Evolutionary conservation across 345 rosid genomes (phyloP).

Genomic region (Gossypium sturtianum): DNA sequence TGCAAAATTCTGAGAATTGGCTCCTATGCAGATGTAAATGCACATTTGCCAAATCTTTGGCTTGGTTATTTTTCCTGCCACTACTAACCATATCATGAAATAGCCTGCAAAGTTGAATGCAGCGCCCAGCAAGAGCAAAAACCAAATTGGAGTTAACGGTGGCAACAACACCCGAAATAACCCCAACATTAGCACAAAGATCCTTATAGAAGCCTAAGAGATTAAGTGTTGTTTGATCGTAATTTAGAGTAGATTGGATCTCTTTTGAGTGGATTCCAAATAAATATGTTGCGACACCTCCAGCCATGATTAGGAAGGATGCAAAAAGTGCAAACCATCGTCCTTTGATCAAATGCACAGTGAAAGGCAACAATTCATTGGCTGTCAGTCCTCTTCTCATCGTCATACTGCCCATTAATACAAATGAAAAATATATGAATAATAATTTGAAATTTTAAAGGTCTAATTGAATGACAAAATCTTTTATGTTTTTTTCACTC

Average conservation of each 20-base stretch:
- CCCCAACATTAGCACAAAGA: conserved; percentile 81
- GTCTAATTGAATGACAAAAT: background rate
- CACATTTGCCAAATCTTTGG: conserved; percentile 89
- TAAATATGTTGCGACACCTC: conserved; percentile 79
- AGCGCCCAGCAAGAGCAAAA: conserved; percentile 60
- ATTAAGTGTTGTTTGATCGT: conserved; percentile 76
- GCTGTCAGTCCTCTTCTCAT: background rate
- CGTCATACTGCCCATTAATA: background rate
- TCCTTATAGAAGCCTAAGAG: conserved; percentile 75
- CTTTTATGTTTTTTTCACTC: too few relatives aligned
- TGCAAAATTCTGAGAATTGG: conserved; percentile 81
- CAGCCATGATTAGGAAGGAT: conserved; percentile 78
- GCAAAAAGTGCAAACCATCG: conserved; percentile 91
- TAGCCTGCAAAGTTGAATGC: conserved; percentile 77
- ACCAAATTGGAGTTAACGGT: conserved; percentile 86
- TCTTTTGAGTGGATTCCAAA: conserved; percentile 78
- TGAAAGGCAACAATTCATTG: conserved; percentile 28
- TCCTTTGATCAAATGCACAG: conserved; percentile 44
- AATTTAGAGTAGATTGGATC: conserved; percentile 65
- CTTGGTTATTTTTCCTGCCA: conserved; percentile 49
- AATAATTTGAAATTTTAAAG: too few relatives aligned
- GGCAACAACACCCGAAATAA: conserved; percentile 66
- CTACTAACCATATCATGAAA: conserved; percentile 80
- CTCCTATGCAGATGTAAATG: conserved; percentile 65
- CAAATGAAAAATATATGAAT: too few relatives aligned